phyloP scores from a whole-genome alignment of 768 basidiomycete genomes.

The Gloeostereum incarnatum region DNA sequence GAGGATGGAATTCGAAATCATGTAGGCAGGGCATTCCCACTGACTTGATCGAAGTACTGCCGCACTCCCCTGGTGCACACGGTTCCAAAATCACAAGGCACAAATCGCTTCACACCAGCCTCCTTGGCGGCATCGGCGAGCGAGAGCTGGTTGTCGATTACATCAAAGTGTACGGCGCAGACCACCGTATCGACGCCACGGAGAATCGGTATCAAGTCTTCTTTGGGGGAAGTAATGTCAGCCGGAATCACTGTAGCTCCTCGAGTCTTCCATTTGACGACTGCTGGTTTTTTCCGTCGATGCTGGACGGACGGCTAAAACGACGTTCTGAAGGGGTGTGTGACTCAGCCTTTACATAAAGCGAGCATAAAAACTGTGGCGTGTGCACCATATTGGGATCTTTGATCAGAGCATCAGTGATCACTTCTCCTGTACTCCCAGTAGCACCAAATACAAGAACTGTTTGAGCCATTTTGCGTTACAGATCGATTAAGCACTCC shows the following conservation, averaged over 20 bases:
- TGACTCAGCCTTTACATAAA: too few species aligned
- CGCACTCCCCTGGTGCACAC: neutral
- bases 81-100: constrained; percentile 2
- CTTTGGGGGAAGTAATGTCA: neutral
- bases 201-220: neutral
- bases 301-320: neutral
- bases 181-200: neutral
- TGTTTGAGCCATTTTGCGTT: too few species aligned
- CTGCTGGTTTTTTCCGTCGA: neutral
- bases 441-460: too few species aligned
- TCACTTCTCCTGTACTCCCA: too few species aligned
- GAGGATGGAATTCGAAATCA: neutral
- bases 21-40: too few species aligned
- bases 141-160: constrained; percentile 7
- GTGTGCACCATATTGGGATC: too few species aligned
- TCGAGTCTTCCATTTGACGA: neutral
- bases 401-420: too few species aligned
- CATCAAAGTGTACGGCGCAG: neutral
- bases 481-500: too few species aligned
- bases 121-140: constrained; percentile 19
- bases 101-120: constrained; percentile 7
- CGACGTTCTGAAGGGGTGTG: neutral
- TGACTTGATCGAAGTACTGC: neutral
- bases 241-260: neutral
- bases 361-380: too few species aligned